Percentiles rank a stretch among this genome's conserved stretches.
These are phyloP conservation scores for Wickerhamomyces strasburgensis DNA, from an alignment of 805 yeast species.

Conservation along the genomic window DNA sequence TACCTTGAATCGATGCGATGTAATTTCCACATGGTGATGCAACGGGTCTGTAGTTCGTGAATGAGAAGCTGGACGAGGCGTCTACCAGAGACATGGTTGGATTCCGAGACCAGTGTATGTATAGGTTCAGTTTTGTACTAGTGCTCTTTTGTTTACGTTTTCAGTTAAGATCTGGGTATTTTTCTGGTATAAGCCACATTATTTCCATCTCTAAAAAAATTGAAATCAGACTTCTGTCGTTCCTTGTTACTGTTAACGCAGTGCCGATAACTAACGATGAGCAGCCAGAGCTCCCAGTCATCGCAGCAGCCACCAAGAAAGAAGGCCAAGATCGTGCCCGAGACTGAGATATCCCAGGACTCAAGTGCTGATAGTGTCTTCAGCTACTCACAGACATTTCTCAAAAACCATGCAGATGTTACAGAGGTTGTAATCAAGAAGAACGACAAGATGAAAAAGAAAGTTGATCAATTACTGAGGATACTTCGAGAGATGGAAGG, in stretches of 20 bases:
- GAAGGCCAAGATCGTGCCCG: not conserved
- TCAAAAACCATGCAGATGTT: not conserved
- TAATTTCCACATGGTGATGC: slow-evolving; percentile 13
- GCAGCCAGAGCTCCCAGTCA: not conserved
- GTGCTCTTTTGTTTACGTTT: no score
- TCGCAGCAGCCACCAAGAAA: not conserved
- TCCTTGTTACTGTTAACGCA: no score
- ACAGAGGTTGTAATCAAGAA: slow-evolving; percentile 16
- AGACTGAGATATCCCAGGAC: not conserved
- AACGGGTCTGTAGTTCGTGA: slow-evolving; percentile 7
- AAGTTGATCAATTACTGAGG: slow-evolving; percentile 11
- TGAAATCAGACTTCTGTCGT: no score
- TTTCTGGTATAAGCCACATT: no score
- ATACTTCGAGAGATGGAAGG: not conserved
- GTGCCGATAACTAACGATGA: not conserved
- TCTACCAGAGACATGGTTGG: no score
- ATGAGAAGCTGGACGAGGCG: no score
- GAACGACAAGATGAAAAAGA: slow-evolving; percentile 20
- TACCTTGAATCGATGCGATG: slow-evolving; percentile 13
- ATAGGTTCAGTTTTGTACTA: no score
- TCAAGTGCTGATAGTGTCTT: not conserved
- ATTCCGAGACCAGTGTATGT: no score
- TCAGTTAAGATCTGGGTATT: no score
- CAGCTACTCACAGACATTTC: not conserved
- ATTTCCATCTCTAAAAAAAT: no score